A percentile compares a stretch with the other conserved stretches of the same genome.
Conservation (phyloP, 768 basidiomycete genomes). For the Asterophora lycoperdoides region DNA sequence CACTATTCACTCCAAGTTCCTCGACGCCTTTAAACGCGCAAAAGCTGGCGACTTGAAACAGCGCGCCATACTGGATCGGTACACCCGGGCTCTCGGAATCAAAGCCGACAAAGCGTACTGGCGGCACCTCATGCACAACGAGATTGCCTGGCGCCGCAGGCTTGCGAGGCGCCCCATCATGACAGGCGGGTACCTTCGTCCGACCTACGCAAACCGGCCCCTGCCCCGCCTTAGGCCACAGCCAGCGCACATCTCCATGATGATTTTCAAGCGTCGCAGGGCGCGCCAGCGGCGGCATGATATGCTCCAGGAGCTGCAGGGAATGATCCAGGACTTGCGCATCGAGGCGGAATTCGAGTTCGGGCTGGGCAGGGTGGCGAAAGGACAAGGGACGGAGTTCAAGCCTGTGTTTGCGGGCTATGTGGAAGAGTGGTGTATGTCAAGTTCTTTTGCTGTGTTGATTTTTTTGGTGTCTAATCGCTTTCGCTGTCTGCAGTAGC, state of each 20-base stretch:
- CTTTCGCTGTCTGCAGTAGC: slow-evolving; percentile 24
- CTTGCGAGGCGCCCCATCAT: slow-evolving; percentile 60
- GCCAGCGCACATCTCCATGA: slow-evolving; percentile 63
- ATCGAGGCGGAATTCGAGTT: slow-evolving; percentile 36
- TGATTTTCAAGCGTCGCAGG: slow-evolving; percentile 49
- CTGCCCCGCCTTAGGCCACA: slow-evolving; percentile 81
- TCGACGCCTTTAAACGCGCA: slow-evolving; percentile 53
- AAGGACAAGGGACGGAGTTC: background rate
- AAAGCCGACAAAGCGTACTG: slow-evolving; percentile 47
- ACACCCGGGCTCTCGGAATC: slow-evolving; percentile 50
- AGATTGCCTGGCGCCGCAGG: slow-evolving; percentile 52
- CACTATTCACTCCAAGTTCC: slow-evolving; percentile 39
- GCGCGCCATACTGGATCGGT: slow-evolving; percentile 48
- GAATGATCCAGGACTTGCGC: slow-evolving; percentile 26
- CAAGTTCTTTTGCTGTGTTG: background rate
- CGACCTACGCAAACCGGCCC: slow-evolving; percentile 60
- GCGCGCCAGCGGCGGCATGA: slow-evolving; percentile 41
- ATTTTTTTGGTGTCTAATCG: background rate
- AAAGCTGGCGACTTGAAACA: slow-evolving; percentile 46
- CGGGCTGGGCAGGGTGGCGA: slow-evolving; percentile 13
- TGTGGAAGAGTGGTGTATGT: slow-evolving; percentile 40
- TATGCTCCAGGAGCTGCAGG: slow-evolving; percentile 28
- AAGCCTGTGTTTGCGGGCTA: slow-evolving; percentile 11
- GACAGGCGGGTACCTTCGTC: slow-evolving; percentile 67
- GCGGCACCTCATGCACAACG: slow-evolving; percentile 40